Evolutionary conservation across 1,284 basidiomycete genomes (phyloP).

Genomic region (Peniophora sp.): DNA sequence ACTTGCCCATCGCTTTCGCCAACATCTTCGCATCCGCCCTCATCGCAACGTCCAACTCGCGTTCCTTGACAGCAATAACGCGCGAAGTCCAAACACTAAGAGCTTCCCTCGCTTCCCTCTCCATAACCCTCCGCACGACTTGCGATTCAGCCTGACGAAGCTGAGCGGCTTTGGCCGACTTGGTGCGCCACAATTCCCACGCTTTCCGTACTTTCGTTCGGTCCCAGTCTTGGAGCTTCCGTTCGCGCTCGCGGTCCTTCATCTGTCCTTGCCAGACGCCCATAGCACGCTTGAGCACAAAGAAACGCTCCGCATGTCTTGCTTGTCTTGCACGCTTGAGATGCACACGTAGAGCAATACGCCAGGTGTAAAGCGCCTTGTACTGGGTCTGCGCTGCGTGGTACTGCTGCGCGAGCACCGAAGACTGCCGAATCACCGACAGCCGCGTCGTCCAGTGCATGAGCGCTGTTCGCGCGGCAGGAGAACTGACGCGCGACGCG

Average conservation of each 20-base stretch:
- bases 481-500: conserved; percentile 34
- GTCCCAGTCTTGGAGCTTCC: conserved; percentile 30
- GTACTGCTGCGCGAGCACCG: conserved; percentile 42
- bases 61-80: conserved; percentile 64
- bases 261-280: conserved; percentile 43
- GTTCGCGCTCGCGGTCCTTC: conserved; percentile 39
- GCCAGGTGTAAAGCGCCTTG: conserved; percentile 49
- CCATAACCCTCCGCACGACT: conserved; percentile 29
- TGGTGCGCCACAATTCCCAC: no score
- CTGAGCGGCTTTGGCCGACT: conserved; percentile 35
- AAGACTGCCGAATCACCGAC: conserved; percentile 41
- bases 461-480: conserved; percentile 30
- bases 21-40: conserved; percentile 36
- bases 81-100: conserved; percentile 61
- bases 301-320: conserved; percentile 45
- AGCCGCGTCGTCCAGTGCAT: conserved; percentile 42
- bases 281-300: conserved; percentile 45
- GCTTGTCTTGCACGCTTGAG: conserved; percentile 51
- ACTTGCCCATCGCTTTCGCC: conserved; percentile 53
- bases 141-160: conserved; percentile 26
- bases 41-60: conserved; percentile 56
- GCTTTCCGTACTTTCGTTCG: background rate
- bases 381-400: conserved; percentile 36
- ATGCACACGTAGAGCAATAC: conserved; percentile 43
- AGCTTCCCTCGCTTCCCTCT: conserved; percentile 25